Evolutionary conservation across 371 early-diverging fungal genomes (phyloP), one percentile per base, ranked within the genome.

Genomic region (Smittium culicis): DNA sequence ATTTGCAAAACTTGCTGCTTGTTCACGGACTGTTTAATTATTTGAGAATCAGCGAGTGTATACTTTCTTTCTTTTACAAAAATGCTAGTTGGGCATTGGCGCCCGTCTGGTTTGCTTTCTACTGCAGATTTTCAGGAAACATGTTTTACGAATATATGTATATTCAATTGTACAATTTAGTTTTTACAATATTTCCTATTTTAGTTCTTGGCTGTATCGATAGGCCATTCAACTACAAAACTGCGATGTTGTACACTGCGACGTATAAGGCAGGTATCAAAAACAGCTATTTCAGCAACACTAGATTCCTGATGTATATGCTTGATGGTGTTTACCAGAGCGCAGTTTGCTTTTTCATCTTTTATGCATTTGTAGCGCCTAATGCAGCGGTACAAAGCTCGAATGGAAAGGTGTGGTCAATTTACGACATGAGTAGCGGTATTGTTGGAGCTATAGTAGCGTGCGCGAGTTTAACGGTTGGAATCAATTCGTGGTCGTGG

Each of bases 11-110:
- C 66, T 77, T 94, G 70, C 82, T 92, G 25, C 81, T 85, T 28
- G 91, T 89, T 2, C 90, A 92, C 77, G 89, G 99, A 57, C 82
- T 90, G 72, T 90, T 92, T 92, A 86, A 87, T 61, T 96, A 96
- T 74, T 76, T 86, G 71, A 83, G 96, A 56, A 89, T 91, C 35
- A 75, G 91, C n/a, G 89, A 91, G 73, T 85, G 93, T 84, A 89
- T 90, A 35, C 81, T 96, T 64, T 89, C 85, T 70, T 94, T 90
- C 71, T 96, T 93, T 74, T 94, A 91, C 83, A 96, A 94, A 75
- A 93, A 94, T 76, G 84, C 90, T 0, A 81, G 92, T 31, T 93
- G 90, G 90, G 85, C 90, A 0, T 86, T 91, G 68, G 83, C 85
- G 1, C 81, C 85, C 0, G 83, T 90, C 57, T 91, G 92, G 91